Percentiles rank a stretch among this genome's conserved stretches.
These are phyloP conservation scores for Cinnamomum micranthum DNA, from an alignment of 164 flowering plant species.

Conservation along the genomic window DNA sequence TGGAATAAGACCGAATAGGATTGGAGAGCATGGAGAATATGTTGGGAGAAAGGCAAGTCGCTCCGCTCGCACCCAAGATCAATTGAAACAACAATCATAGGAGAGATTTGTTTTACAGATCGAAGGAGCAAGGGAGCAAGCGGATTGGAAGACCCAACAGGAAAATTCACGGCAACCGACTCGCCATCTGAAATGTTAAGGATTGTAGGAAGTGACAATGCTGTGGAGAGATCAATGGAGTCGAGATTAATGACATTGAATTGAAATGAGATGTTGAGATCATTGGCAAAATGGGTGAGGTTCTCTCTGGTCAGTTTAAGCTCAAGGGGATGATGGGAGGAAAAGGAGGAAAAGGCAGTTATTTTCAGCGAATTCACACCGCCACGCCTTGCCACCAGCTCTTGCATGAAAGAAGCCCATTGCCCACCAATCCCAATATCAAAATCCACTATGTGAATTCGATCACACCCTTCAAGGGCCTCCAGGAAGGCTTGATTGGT, in stretches of 20 bases:
- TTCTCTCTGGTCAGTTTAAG: constrained; percentile 54
- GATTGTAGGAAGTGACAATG: constrained; percentile 23
- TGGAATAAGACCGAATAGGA: constrained; percentile 50
- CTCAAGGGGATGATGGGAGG: constrained; percentile 53
- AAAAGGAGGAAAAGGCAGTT: constrained; percentile 58
- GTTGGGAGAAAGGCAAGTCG: constrained; percentile 65
- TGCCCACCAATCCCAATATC: constrained; percentile 83
- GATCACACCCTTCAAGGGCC: constrained; percentile 38
- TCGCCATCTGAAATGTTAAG: constrained; percentile 37
- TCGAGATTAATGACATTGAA: constrained; percentile 55
- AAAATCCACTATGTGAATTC: constrained; percentile 64
- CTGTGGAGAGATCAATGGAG: constrained; percentile 27
- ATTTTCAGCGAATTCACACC: constrained; percentile 53
- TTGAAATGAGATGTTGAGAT: constrained; percentile 46
- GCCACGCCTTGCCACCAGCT: constrained; percentile 41
- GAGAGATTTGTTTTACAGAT: constrained; percentile 60
- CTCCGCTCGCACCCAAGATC: constrained; percentile 62
- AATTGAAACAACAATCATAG: constrained; percentile 64
- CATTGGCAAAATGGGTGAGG: constrained; percentile 58
- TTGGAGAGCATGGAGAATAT: constrained; percentile 49
- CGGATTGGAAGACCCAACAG: constrained; percentile 37
- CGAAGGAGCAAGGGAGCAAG: constrained; percentile 48
- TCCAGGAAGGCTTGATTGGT: constrained; percentile 79
- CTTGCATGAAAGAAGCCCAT: constrained; percentile 91
- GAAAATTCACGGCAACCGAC: constrained; percentile 65